Base-by-base conservation (phyloP, 2,329 filamentous ascomycete species). In the Monascus ruber region DNA sequence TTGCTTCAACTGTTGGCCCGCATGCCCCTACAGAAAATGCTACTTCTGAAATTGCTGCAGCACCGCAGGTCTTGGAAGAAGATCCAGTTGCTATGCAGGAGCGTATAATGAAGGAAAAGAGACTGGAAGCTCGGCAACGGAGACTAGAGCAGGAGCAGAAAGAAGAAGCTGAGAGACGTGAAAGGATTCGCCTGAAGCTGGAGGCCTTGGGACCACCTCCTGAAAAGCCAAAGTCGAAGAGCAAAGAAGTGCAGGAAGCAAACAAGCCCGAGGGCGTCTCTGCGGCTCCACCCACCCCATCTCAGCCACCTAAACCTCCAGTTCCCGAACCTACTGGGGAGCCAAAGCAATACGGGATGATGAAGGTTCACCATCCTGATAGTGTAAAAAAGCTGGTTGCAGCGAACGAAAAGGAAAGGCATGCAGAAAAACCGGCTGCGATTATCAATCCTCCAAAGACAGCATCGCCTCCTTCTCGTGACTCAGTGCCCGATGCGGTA, bases 301-400 rank as follows among this genome's bases (percentile, higher is more conserved):
- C 65, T 40, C 62, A 65, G 27, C 72, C 71, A n/a, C 73, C 74
- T 1, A 77, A 77, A 47, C 73, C 73, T 31, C 74, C 73, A 29
- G 68, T 76, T 25, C 73, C 73, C 5, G 70, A 73, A 40, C 70
- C 73, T 9, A 72, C 69, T 39, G 73, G 72, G 27, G 72, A 72
- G 44, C 68, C 74, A 24, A 73, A 73, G 42, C 74, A 77, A 50
- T 77, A 76, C 55, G 74, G 74, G 33, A 70, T 77, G 70, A 77
- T 77, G 69, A 77, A 76, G 55, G 69, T 77, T 6, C 73, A 77
- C 51, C 71, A 73, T 48, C 65, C 73, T 26, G 72, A 76, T 41
- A 60, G 69, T 5, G 69, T 74, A 26, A 69, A 67, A 49, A 69
- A 64, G 48, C 48, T 66, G 33, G 55, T 60, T 34, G 51, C 57